A percentile compares a stretch with the other conserved stretches of the same genome.
phyloP scores from a whole-genome alignment of 2,329 filamentous ascomycete genomes.

The Alternaria gaisen region DNA sequence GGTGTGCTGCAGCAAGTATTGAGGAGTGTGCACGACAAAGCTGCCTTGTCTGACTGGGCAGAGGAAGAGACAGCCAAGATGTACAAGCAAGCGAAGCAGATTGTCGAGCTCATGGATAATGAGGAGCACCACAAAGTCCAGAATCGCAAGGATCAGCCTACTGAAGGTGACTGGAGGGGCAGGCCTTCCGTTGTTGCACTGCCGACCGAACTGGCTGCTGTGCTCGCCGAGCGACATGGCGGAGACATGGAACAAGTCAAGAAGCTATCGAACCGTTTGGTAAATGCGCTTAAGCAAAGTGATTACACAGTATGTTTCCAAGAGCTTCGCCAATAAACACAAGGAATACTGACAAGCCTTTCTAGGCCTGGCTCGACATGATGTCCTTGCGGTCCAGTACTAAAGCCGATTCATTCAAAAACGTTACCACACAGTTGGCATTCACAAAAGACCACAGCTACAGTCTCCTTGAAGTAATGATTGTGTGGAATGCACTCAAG shows the following conservation, averaged over 20 bases:
- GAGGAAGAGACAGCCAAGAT: conserved; percentile 50
- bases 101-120: conserved; percentile 54
- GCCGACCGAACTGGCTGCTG: conserved; percentile 55
- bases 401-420: conserved; percentile 23
- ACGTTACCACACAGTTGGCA: neutral
- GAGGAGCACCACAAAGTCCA: conserved; percentile 48
- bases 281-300: conserved; percentile 44
- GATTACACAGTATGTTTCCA: conserved; percentile 29
- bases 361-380: conserved; percentile 18
- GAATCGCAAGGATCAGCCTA: conserved; percentile 9
- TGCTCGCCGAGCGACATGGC: conserved; percentile 50
- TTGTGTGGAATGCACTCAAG: conserved; percentile 56
- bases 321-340: neutral
- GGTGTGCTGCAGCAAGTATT: conserved; percentile 47
- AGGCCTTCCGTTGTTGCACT: conserved; percentile 53
- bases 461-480: conserved; percentile 44
- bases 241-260: conserved; percentile 52
- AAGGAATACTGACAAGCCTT: conserved; percentile 1
- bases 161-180: conserved; percentile 33
- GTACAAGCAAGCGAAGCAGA: conserved; percentile 49
- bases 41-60: conserved; percentile 48
- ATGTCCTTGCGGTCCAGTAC: conserved; percentile 2
- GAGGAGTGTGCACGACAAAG: conserved; percentile 46
- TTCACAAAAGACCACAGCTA: conserved; percentile 19
- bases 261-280: conserved; percentile 51